Conservation (phyloP, 306 rosid species). For the Betula pendula region DNA sequence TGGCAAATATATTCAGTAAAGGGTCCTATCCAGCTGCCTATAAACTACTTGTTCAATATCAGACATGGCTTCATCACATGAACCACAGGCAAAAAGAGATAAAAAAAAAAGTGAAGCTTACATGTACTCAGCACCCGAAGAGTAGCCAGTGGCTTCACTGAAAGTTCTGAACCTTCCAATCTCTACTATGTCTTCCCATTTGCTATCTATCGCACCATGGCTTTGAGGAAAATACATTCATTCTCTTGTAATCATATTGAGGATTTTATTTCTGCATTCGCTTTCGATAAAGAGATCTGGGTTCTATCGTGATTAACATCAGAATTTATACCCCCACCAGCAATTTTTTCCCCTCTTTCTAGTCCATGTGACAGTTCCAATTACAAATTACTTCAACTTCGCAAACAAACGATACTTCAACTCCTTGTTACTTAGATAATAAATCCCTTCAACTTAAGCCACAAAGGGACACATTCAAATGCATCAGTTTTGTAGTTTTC, state of each 20-base stretch:
- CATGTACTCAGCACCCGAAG: background rate
- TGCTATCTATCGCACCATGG: background rate
- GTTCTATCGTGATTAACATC: background rate
- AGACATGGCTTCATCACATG: background rate
- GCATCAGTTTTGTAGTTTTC: slow-evolving; percentile 48
- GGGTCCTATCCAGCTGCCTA: background rate
- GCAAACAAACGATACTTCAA: background rate
- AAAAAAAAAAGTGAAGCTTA: background rate
- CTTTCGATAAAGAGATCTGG: background rate
- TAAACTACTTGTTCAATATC: background rate
- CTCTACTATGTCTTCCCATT: background rate
- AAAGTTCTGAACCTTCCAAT: slow-evolving; percentile 3
- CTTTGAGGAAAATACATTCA: background rate
- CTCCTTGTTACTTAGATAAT: background rate
- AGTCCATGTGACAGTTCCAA: background rate
- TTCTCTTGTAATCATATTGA: background rate
- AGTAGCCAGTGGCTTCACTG: background rate
- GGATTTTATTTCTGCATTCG: background rate
- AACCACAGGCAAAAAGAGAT: background rate
- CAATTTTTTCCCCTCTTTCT: background rate
- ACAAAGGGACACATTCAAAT: slow-evolving; percentile 4
- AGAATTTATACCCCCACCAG: background rate
- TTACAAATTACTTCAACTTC: background rate
- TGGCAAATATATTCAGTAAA: background rate
- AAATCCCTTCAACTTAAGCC: background rate